Base-by-base conservation (phyloP, 2,329 filamentous ascomycete genomes). In the Ceratocystis albifundus region DNA sequence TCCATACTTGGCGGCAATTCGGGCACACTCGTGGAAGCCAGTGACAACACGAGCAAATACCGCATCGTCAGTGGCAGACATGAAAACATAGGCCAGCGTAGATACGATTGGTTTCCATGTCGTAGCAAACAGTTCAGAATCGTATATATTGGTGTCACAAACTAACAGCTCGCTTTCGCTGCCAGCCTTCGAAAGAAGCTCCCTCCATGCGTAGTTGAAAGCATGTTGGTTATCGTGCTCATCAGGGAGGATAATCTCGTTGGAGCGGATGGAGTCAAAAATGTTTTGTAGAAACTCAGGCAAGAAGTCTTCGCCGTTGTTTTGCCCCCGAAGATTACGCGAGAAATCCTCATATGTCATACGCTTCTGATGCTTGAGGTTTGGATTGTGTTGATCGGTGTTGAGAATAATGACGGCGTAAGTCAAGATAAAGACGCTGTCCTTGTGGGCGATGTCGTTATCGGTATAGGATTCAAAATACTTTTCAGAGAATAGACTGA, bases 391-490 rank as follows among this genome's bases (percentile, higher is more conserved):
- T 72, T 95, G 88, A 73, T 99, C 94, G 0, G 93, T 96, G 73
- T 99, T 99, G 66, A 99, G 79, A 84, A 99, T 91, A 74, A 99
- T 96, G 72, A 96, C 95, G 46, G 92, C 94, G 74, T 99, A 99
- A 0, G 89, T 93, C 64, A 99, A 79, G 61, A 99, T 85, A 72
- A 89, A 99, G 25, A 94, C 86, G 6, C 91, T 86, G 74, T 99
- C 94, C 71, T 89, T 88, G 72, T 96, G 87, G 5, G 86, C 88
- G 69, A 97, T 86, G 25, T 86, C 88, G 7, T 59, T 36, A 65
- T 88, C 83, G 0, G 89, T 87, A 30, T 84, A 82, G 4, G 83
- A 84, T 68, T 84, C 84, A 74, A 88, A 88, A 74, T 96, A 99
- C 73, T 89, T 90, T 70, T 93, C 89, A 0, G 90, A 84, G 74